Evolutionary conservation across 1,139 yeast genomes (phyloP).

Genomic region (Kazachstania sp.): DNA sequence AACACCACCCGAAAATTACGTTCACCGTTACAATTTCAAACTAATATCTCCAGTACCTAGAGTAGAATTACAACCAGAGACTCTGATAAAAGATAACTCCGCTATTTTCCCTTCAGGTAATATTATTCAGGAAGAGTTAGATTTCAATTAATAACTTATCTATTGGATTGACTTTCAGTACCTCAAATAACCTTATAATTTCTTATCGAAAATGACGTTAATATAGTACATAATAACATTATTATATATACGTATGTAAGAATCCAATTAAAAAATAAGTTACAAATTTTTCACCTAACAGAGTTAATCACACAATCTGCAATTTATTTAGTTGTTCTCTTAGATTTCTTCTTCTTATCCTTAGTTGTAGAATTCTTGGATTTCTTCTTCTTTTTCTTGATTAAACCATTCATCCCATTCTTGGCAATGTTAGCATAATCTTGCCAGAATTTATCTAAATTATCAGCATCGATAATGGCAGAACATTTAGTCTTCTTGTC

Average conservation of each 20-base stretch:
- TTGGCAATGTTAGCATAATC: slow-evolving; percentile 59
- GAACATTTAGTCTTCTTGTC: slow-evolving; percentile 45
- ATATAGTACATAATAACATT: neutral
- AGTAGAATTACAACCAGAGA: slow-evolving; percentile 33
- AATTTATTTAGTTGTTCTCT: slow-evolving; percentile 1
- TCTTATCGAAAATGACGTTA: neutral
- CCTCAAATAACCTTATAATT: too few relatives aligned
- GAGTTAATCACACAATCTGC: neutral
- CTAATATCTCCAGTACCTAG: slow-evolving; percentile 54
- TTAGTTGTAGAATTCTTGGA: slow-evolving; percentile 32
- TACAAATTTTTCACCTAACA: neutral
- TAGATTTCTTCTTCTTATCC: slow-evolving; percentile 11
- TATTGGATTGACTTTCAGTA: too few relatives aligned
- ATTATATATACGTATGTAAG: neutral
- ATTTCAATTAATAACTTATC: neutral
- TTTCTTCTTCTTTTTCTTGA: slow-evolving; percentile 58
- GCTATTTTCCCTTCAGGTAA: slow-evolving; percentile 55
- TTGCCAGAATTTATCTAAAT: slow-evolving; percentile 60
- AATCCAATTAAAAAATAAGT: neutral
- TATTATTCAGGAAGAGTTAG: slow-evolving; percentile 40
- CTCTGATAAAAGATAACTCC: slow-evolving; percentile 36
- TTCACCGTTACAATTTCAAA: slow-evolving; percentile 39
- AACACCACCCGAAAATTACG: slow-evolving; percentile 35
- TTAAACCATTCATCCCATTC: slow-evolving; percentile 50
- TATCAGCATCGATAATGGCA: slow-evolving; percentile 52